Evolutionary conservation across 208 protist species (phyloP).

Genomic region (Leishmania martiniquensis): DNA sequence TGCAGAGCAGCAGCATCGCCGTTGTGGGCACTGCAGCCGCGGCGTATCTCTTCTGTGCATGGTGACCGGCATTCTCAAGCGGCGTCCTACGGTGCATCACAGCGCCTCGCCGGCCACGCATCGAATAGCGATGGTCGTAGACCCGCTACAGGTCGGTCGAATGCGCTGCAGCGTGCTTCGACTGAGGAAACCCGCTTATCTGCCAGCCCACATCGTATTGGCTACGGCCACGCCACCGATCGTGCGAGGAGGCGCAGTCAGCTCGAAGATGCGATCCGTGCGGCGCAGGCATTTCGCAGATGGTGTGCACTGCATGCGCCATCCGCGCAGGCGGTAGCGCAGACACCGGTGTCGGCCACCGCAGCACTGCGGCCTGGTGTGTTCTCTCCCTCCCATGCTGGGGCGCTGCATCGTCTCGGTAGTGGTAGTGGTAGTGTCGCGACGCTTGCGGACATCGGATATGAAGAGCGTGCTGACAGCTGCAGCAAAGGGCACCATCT

Average conservation of each 20-base stretch:
- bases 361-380: neutral
- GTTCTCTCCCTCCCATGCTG: neutral
- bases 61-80: neutral
- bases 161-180: neutral
- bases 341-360: neutral
- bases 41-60: neutral
- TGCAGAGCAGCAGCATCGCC: neutral
- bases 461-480: neutral
- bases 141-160: neutral
- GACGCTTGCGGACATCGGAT: slow-evolving; percentile 4
- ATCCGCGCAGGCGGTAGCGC: neutral
- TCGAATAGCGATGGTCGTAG: neutral
- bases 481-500: neutral
- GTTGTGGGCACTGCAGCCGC: neutral
- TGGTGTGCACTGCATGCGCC: neutral
- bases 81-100: neutral
- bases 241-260: neutral
- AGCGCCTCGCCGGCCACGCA: neutral
- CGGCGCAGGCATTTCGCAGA: slow-evolving; percentile 5
- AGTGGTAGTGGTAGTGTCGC: neutral
- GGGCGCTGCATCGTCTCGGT: neutral
- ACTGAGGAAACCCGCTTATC: neutral
- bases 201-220: neutral
- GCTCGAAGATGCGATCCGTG: slow-evolving; percentile 4
- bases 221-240: neutral